Evolutionary conservation across 1,284 basidiomycete genomes (phyloP).

Genomic region (Acaromyces ingoldii): DNA sequence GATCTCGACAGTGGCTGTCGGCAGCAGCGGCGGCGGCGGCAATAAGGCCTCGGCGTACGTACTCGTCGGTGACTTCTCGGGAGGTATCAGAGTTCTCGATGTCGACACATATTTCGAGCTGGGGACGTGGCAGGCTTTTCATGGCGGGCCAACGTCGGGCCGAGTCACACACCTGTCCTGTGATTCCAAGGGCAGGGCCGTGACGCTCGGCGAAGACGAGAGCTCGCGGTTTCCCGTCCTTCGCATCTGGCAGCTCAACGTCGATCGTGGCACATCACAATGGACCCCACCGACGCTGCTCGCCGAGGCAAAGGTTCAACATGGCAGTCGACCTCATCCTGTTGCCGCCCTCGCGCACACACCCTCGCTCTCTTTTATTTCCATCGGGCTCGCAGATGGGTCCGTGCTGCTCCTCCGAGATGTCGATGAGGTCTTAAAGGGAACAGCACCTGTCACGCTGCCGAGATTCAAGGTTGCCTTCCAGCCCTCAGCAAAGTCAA

Average conservation of each 20-base stretch:
- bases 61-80: conserved; percentile 29
- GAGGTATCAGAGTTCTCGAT: conserved; percentile 31
- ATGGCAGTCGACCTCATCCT: conserved; percentile 36
- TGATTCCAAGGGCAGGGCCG: conserved; percentile 25
- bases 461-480: conserved; percentile 50
- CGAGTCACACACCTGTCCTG: conserved; percentile 32
- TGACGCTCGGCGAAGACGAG: conserved; percentile 38
- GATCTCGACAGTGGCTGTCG: conserved; percentile 16
- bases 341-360: conserved; percentile 76
- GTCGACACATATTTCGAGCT: conserved; percentile 26
- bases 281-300: conserved; percentile 26
- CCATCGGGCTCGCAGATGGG: conserved; percentile 89
- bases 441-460: conserved; percentile 22
- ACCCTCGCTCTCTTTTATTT: conserved; percentile 73
- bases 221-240: conserved; percentile 30
- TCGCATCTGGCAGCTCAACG: conserved; percentile 40
- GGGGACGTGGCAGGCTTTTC: conserved; percentile 36
- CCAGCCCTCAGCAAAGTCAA: conserved; percentile 19
- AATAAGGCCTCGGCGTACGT: conserved; percentile 10
- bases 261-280: too few relatives aligned
- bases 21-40: neutral
- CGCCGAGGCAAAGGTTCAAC: conserved; percentile 40
- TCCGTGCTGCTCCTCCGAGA: conserved; percentile 86
- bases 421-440: conserved; percentile 71
- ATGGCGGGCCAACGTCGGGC: conserved; percentile 8